These are phyloP conservation scores for Hypericum perforatum DNA, from an alignment of 345 rosid genomes.

Conservation along the genomic window DNA sequence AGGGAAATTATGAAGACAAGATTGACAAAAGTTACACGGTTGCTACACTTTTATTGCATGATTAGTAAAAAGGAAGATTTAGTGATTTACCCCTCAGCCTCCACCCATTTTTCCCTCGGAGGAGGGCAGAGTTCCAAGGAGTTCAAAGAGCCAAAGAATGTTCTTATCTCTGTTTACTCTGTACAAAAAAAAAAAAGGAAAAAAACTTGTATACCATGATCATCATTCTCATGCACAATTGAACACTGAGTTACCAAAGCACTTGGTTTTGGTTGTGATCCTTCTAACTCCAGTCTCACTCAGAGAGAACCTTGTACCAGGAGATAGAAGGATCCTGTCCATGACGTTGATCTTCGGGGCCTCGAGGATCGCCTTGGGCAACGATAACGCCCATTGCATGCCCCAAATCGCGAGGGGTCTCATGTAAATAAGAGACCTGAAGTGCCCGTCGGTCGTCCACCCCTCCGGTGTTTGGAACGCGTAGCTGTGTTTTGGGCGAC, in stretches of 20 bases:
- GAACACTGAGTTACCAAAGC: slow-evolving; percentile 47
- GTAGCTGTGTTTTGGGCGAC: slow-evolving; percentile 38
- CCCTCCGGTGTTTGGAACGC: slow-evolving; percentile 98
- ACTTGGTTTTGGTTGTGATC: slow-evolving; percentile 47
- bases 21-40: too few relatives aligned
- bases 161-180: too few relatives aligned
- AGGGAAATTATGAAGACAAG: too few relatives aligned
- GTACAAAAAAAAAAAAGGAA: too few relatives aligned
- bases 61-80: too few relatives aligned
- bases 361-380: slow-evolving; percentile 81
- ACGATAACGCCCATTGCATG: slow-evolving; percentile 84
- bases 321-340: slow-evolving; percentile 70
- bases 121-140: too few relatives aligned
- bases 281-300: slow-evolving; percentile 26
- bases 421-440: slow-evolving; percentile 86
- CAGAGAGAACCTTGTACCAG: slow-evolving; percentile 41
- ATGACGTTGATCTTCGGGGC: slow-evolving; percentile 80
- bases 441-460: slow-evolving; percentile 86
- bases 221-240: slow-evolving; percentile 44
- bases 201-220: slow-evolving; percentile 8
- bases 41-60: too few relatives aligned
- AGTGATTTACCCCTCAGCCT: too few relatives aligned
- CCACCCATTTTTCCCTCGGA: too few relatives aligned
- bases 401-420: slow-evolving; percentile 96
- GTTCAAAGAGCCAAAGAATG: too few relatives aligned